Base-by-base conservation (phyloP, 805 yeast species). In the Ogataea populi-albae region DNA sequence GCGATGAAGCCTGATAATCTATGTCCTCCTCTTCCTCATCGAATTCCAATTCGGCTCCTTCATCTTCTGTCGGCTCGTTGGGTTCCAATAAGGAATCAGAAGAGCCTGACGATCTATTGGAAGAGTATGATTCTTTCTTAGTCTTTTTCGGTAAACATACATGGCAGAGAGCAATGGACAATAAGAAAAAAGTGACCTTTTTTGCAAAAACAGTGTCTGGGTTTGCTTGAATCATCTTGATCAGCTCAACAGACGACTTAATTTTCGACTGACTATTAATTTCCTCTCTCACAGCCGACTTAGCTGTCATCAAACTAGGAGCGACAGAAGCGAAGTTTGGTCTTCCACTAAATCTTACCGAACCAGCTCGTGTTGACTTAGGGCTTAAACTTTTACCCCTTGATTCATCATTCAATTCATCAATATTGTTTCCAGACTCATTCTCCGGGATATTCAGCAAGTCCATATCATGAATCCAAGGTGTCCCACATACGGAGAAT, bases 1-100 rank as follows among this genome's bases (percentile, higher is more conserved):
- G 99, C 0, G 97, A 89, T 0, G 98, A 79, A 0, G 98, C 86
- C 55, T 91, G 97, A 51, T 93, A 93, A 38, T 77, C 80, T 17
- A 88, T 75, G 16, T 69, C 65, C 16, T 69, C 78, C 27, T 66
- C 73, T 3, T 50, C 59, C 15, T 8, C 7, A 25, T 9, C 28
- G 8, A 9, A 8, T 1, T 58, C 61, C 8, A 50, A 58, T 6
- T 35, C 44, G 1, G 32, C 45, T 5, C 19, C 42, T 5, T 37
- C 49, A 2, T 45, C 48, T 6, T 30, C 41, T 15, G 23, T 16
- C 2, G 32, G 39, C 5, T 27, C 42, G 5, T 32, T 45, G 2
- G 22, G 18, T 5, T 26, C 31, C 6, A 15, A 15, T 3, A n/a
- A 14, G 5, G 16, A 18, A 19, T 24, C 26, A 15, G 17, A 14